phyloP scores from a whole-genome alignment of 2,329 filamentous ascomycete genomes.

The Penicillium sp. region DNA sequence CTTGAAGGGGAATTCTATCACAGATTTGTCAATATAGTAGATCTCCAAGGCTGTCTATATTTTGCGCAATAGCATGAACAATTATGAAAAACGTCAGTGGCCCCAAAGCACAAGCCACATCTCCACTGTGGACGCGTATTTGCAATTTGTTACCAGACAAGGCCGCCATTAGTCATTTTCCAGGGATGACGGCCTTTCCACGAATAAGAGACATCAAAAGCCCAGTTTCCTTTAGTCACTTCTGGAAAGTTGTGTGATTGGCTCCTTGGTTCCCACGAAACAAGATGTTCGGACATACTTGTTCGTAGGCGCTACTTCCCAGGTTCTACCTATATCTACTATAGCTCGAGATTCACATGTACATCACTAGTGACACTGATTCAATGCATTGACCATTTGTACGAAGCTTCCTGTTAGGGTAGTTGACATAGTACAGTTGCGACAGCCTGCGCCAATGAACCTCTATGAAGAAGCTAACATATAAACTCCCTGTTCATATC shows the following conservation, averaged over 20 bases:
- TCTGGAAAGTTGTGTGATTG: neutral
- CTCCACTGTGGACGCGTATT: neutral
- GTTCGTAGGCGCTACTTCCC: neutral
- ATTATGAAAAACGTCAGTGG: neutral
- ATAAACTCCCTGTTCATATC: too few species aligned
- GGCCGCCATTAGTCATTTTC: neutral
- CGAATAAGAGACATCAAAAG: neutral
- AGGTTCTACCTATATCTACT: neutral
- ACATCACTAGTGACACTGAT: neutral
- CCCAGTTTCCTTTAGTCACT: neutral
- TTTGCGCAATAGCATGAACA: neutral
- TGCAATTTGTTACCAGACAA: neutral
- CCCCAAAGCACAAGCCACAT: neutral
- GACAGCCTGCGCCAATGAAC: neutral
- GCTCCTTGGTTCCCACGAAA: neutral
- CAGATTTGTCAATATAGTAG: neutral
- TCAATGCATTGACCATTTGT: neutral
- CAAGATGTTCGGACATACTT: neutral
- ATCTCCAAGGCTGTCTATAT: neutral
- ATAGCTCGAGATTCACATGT: neutral
- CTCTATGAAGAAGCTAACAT: neutral
- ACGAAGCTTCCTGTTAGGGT: neutral
- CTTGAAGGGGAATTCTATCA: neutral
- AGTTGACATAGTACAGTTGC: neutral
- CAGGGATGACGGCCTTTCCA: neutral